A percentile compares a stretch with the other conserved stretches of the same genome.
Evolutionary conservation across 139 green algal genomes (phyloP).

Genomic region (Picochlorum sp.): DNA sequence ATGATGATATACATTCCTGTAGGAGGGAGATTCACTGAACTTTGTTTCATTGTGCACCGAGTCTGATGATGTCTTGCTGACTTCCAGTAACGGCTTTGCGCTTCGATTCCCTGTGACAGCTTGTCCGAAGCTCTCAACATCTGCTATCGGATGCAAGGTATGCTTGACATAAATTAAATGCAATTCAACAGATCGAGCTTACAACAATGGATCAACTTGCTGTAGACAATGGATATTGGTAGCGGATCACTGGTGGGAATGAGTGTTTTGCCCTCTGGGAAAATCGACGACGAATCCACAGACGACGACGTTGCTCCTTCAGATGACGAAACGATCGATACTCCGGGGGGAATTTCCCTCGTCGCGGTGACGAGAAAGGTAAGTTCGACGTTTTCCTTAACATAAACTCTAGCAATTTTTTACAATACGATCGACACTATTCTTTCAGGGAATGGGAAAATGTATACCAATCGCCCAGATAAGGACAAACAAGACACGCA

Average conservation of each 20-base stretch:
- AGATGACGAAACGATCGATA: constrained; percentile 11
- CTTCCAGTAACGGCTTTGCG: constrained; percentile 32
- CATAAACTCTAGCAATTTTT: neutral
- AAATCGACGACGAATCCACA: too few relatives aligned
- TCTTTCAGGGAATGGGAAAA: constrained; percentile 29
- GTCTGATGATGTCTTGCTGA: constrained; percentile 41
- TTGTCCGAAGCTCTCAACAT: neutral
- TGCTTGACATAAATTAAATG: neutral
- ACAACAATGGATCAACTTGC: neutral
- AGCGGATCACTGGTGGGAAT: constrained; percentile 38
- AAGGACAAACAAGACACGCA: constrained; percentile 12
- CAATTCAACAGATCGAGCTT: neutral
- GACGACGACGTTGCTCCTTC: too few relatives aligned
- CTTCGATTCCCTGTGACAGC: constrained; percentile 27
- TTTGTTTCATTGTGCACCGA: constrained; percentile 39
- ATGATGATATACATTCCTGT: constrained; percentile 2
- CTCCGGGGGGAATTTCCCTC: constrained; percentile 14
- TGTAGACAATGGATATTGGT: constrained; percentile 33
- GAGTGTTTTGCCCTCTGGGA: constrained; percentile 30
- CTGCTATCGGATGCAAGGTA: constrained; percentile 4
- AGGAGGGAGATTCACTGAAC: constrained; percentile 35
- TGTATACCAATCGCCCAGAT: constrained; percentile 32
- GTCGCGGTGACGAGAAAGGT: constrained; percentile 39
- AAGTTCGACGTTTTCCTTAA: neutral
- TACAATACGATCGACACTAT: constrained; percentile 25